Evolutionary conservation across 2,329 filamentous ascomycete genomes (phyloP).

Genomic region (Teratosphaeria pseudoeucalypti): DNA sequence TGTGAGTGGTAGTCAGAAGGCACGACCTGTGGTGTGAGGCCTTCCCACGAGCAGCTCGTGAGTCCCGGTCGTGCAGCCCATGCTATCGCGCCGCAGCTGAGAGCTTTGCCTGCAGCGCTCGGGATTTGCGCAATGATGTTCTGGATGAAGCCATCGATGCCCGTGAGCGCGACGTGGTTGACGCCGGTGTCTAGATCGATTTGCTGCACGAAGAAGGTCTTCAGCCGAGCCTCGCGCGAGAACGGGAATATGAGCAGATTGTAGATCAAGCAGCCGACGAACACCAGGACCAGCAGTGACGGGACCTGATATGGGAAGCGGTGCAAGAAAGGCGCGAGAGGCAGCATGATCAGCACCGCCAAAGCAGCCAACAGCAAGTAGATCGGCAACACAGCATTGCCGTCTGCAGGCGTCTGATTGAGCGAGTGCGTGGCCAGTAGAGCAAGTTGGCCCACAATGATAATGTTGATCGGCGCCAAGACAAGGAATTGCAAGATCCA

Average conservation of each 20-base stretch:
- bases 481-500: constrained; percentile 83
- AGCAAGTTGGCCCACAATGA: constrained; percentile 65
- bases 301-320: constrained; percentile 77
- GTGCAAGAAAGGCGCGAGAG: constrained; percentile 75
- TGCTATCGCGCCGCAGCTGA: constrained; percentile 31
- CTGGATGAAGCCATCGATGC: constrained; percentile 56
- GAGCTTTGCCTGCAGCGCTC: constrained; percentile 51
- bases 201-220: constrained; percentile 76
- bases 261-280: constrained; percentile 68
- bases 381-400: constrained; percentile 58
- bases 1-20: constrained; percentile 14
- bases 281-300: constrained; percentile 61
- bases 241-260: constrained; percentile 85
- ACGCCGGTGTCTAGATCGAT: constrained; percentile 63
- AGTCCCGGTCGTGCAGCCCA: constrained; percentile 41
- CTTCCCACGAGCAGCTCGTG: constrained; percentile 60
- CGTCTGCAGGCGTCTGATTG: constrained; percentile 76
- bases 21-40: constrained; percentile 55
- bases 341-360: constrained; percentile 62
- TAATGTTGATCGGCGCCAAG: constrained; percentile 65
- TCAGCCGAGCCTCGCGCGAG: constrained; percentile 65
- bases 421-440: constrained; percentile 62
- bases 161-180: constrained; percentile 59
- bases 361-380: constrained; percentile 61
- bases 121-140: constrained; percentile 60